These are phyloP conservation scores for Salix udensis DNA, from an alignment of 345 rosid species.

Conservation along the genomic window DNA sequence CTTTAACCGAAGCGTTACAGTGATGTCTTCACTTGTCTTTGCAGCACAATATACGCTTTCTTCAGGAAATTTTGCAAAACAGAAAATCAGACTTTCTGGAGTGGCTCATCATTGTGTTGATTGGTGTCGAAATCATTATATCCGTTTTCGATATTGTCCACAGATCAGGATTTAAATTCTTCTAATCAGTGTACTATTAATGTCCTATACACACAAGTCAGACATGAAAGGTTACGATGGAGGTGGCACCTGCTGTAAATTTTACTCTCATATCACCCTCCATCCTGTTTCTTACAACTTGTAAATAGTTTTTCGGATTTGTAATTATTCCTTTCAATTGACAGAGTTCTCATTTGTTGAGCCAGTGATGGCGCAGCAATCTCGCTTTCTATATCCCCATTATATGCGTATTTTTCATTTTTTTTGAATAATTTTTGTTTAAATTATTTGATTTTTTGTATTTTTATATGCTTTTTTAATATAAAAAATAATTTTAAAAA, in stretches of 20 bases:
- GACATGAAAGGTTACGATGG: not conserved
- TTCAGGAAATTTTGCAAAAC: conserved; percentile 92
- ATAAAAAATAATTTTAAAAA: no score
- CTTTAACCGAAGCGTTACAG: not conserved
- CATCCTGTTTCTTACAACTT: not conserved
- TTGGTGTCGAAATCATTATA: conserved; percentile 70
- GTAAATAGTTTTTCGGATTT: not conserved
- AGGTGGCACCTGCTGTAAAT: not conserved
- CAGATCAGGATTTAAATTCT: conserved; percentile 38
- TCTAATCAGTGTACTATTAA: not conserved
- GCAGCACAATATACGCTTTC: conserved; percentile 94
- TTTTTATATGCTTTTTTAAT: no score
- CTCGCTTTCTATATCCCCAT: not conserved
- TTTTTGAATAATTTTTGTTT: no score
- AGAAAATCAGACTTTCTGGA: conserved; percentile 92
- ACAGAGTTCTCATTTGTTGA: not conserved
- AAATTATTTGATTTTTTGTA: no score
- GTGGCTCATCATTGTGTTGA: conserved; percentile 87
- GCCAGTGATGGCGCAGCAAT: not conserved
- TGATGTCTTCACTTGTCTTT: conserved; percentile 3
- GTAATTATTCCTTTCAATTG: not conserved
- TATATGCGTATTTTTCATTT: not conserved
- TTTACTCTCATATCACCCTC: not conserved
- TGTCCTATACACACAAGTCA: not conserved
- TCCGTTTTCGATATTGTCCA: conserved; percentile 53